Evolutionary conservation across 176 grass and related monocot species (phyloP), one percentile per base, ranked within the genome.

Genomic region (Saccharum spontaneum): DNA sequence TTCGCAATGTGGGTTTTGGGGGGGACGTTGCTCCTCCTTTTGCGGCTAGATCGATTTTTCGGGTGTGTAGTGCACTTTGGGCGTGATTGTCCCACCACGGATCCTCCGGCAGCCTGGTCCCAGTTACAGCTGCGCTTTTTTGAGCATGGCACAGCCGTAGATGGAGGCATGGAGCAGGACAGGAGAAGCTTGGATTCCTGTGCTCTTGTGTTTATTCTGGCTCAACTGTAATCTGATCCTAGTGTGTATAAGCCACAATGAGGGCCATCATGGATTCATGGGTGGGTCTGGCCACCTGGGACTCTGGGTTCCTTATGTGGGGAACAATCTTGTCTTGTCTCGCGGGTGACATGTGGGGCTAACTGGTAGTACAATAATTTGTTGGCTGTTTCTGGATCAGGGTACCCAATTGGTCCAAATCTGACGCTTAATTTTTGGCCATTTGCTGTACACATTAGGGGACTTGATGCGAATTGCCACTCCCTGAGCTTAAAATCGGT

Each of bases 241-340:
- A 9, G 22, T 16, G 0, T 28, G 22, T 64, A 10, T 40, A 8
- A 6, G 41, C 64, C n/a, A 52, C 77, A 34, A 23, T 36, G 44
- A 52, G 17, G 17, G 12, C 2, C 15, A 20, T 55, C 50, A 55
- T 59, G 55, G 55, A 59, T 59, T 59, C 55, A 10, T 59, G 20
- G 20, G 20, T n/a, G 20, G 52, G 18, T 55, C 50, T 54, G 50
- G 49, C 6, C 17, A 5, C 11, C 62, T 36, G 30, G 49, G 18
- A 13, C 18, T 66, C 43, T 50, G 62, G 6, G 9, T 45, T 67
- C 4, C 20, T 67, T 44, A 15, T 80, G 62, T 67, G 17, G 41
- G 62, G 61, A 79, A 67, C 40, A 0, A 65, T 23, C 6, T 74
- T 75, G 81, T 76, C 66, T 45, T 45, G n/a, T 55, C 18, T 82